Evolutionary conservation across 2,329 filamentous ascomycete species (phyloP).

Genomic region (Aspergillus ruber): DNA sequence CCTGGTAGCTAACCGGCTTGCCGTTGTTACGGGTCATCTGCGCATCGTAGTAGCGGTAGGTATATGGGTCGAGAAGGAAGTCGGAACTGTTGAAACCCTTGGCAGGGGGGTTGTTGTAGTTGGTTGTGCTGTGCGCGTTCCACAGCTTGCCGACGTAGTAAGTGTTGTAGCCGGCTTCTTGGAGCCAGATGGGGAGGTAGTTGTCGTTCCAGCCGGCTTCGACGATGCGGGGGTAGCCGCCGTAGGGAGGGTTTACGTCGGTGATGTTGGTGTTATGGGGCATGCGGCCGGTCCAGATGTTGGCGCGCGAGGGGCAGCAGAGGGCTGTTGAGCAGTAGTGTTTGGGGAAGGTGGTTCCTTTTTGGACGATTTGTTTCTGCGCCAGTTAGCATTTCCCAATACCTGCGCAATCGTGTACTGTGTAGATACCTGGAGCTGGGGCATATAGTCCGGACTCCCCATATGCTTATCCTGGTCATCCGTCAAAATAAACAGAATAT

Average conservation of each 20-base stretch:
- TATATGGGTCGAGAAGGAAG: constrained; percentile 59
- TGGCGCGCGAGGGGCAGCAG: constrained; percentile 61
- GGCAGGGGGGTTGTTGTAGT: constrained; percentile 54
- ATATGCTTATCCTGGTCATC: constrained; percentile 56
- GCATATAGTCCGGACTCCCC: constrained; percentile 47
- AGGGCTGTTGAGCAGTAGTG: constrained; percentile 58
- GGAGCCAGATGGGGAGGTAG: constrained; percentile 66
- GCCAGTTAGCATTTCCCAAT: constrained; percentile 22
- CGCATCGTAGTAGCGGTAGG: constrained; percentile 59
- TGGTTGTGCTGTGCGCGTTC: constrained; percentile 56
- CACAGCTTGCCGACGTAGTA: constrained; percentile 67
- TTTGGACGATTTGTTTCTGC: constrained; percentile 47
- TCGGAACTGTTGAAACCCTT: constrained; percentile 56
- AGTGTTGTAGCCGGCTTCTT: constrained; percentile 61
- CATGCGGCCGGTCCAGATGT: constrained; percentile 56
- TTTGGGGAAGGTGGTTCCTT: constrained; percentile 53
- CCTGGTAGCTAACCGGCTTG: constrained; percentile 47
- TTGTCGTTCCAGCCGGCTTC: constrained; percentile 59
- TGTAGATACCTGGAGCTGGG: constrained; percentile 22
- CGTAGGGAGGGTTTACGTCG: constrained; percentile 27
- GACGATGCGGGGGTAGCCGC: constrained; percentile 59
- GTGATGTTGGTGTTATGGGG: constrained; percentile 67
- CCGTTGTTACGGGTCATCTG: constrained; percentile 55
- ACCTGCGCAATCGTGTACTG: neutral
- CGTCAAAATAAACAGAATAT: constrained; percentile 61